phyloP scores from a whole-genome alignment of 305 asterid genomes.

The Striga hermonthica region DNA sequence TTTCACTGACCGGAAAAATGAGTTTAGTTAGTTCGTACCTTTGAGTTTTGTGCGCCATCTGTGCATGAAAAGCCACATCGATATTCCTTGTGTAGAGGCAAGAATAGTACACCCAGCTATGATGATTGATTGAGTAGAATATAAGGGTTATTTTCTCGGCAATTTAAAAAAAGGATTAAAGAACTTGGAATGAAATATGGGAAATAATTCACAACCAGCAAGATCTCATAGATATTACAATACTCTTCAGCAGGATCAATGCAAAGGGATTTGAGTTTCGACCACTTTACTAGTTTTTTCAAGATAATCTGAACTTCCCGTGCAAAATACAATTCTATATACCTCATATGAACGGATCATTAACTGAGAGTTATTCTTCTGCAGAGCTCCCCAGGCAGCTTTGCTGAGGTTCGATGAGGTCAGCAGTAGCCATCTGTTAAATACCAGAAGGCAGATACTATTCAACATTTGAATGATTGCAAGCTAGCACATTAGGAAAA shows the following conservation, averaged over 20 bases:
- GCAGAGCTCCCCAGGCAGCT: slow-evolving; percentile 99
- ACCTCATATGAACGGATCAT: slow-evolving; percentile 99
- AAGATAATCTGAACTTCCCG: slow-evolving; percentile 4
- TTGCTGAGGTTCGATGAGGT: slow-evolving; percentile 97
- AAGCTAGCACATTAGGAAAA: slow-evolving; percentile 4
- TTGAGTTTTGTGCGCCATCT: slow-evolving; percentile 37
- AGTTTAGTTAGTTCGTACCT: slow-evolving; percentile 32
- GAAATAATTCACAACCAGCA: too few species aligned
- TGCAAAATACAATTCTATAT: slow-evolving; percentile 16
- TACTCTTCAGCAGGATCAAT: background rate
- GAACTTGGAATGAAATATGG: too few species aligned
- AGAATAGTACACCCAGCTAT: slow-evolving; percentile 86
- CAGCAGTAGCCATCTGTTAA: slow-evolving; percentile 81
- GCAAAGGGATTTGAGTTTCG: background rate
- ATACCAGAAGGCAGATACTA: slow-evolving; percentile 7
- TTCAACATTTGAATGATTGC: slow-evolving; percentile 27
- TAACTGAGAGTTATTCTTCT: slow-evolving; percentile 88
- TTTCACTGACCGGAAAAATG: slow-evolving; percentile 4
- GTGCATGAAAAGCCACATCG: slow-evolving; percentile 70
- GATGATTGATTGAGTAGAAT: slow-evolving; percentile 27
- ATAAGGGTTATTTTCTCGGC: slow-evolving; percentile 26
- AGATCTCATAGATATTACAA: too few species aligned
- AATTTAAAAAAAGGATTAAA: background rate
- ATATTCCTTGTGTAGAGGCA: slow-evolving; percentile 52
- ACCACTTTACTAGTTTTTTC: background rate